phyloP scores from a whole-genome alignment of 768 basidiomycete species.

The Lentinula detonsa region DNA sequence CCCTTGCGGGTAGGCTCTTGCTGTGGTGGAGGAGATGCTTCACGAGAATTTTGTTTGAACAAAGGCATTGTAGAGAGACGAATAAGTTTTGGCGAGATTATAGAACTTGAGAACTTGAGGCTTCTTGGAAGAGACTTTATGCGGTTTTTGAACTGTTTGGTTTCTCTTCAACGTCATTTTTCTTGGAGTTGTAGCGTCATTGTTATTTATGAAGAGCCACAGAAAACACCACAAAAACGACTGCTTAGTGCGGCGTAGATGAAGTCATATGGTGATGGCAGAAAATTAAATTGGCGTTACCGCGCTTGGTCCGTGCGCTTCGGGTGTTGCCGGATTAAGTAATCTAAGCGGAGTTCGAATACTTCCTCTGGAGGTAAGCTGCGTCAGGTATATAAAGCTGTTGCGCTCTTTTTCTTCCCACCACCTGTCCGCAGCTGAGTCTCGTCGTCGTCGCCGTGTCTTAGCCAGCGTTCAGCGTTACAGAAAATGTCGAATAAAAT shows the following conservation, averaged over 20 bases:
- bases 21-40: conserved; percentile 4
- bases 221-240: neutral
- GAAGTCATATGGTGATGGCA: neutral
- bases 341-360: conserved; percentile 7
- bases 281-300: neutral
- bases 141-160: neutral
- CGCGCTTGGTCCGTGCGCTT: conserved; percentile 3
- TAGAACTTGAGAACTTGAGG: neutral
- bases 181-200: neutral
- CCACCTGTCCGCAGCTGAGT: conserved; percentile 12
- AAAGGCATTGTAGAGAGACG: conserved; percentile 15
- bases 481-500: conserved; percentile 90
- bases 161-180: neutral
- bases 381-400: conserved; percentile 8
- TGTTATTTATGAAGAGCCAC: neutral
- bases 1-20: conserved; percentile 13
- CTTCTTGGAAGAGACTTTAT: neutral
- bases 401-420: conserved; percentile 6
- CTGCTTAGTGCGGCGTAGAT: neutral
- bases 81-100: neutral
- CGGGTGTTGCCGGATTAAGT: neutral
- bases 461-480: conserved; percentile 18
- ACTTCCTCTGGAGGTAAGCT: conserved; percentile 3
- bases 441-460: conserved; percentile 5
- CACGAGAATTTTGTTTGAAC: conserved; percentile 16